Evolutionary conservation across 2,329 filamentous ascomycete species (phyloP).

Genomic region (Coccinonectria pachysandricola): DNA sequence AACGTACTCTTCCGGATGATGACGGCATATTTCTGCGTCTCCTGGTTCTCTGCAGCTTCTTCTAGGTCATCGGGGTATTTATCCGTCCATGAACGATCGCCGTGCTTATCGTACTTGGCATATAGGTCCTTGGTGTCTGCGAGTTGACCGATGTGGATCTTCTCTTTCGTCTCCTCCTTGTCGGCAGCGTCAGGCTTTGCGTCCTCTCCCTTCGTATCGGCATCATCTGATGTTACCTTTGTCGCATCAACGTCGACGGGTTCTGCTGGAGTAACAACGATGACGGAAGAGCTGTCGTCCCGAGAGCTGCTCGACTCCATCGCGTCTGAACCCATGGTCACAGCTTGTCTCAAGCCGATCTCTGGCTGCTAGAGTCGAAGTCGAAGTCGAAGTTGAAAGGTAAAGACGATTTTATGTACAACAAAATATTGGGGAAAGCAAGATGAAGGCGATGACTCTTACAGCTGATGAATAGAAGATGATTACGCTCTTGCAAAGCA

Average conservation of each 20-base stretch:
- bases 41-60: conserved; percentile 48
- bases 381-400: too few relatives aligned
- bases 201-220: conserved; percentile 4
- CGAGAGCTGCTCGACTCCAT: conserved; percentile 13
- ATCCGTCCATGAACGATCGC: conserved; percentile 44
- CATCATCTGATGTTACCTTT: conserved; percentile 1
- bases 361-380: too few relatives aligned
- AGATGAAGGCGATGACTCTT: too few relatives aligned
- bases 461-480: too few relatives aligned
- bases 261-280: conserved; percentile 14
- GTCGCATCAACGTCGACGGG: conserved; percentile 7
- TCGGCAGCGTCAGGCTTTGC: conserved; percentile 1
- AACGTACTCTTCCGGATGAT: conserved; percentile 41
- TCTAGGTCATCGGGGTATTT: conserved; percentile 43
- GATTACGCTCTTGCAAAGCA: too few relatives aligned
- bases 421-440: too few relatives aligned
- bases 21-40: conserved; percentile 51
- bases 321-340: too few relatives aligned
- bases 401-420: too few relatives aligned
- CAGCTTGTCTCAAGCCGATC: too few relatives aligned
- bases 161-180: conserved; percentile 9
- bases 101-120: conserved; percentile 35
- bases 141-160: conserved; percentile 24
- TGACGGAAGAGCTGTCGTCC: conserved; percentile 10
- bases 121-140: conserved; percentile 33